Evolutionary conservation across 352 stramenopile genomes (phyloP), one percentile per base, ranked within the genome.

Genomic region (Pythium aristosporum): DNA sequence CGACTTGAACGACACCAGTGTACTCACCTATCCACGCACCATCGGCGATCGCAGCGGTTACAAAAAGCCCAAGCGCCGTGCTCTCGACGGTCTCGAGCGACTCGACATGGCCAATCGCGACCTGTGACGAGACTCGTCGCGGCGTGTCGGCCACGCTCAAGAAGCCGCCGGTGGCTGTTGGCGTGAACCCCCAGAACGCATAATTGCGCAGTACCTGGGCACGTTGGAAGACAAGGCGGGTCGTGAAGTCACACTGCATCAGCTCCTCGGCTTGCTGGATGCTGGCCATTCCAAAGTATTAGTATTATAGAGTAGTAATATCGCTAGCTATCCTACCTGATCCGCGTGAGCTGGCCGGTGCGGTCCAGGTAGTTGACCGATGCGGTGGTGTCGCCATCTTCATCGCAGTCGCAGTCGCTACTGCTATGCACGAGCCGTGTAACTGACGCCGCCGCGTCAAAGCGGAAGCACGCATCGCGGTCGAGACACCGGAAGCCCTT

Each of bases 241-340:
- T 77, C 41, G 77, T 82, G 69, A 86, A 93, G 34, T 69, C 78
- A 72, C 82, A 91, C 20, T 71, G 72, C 82, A 91, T 91, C 20
- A 90, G 71, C 58, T 85, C 72, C 49, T 89, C 71, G 7, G 71
- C 72, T n/a, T 76, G 67, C 21, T 87, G 76, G 12, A 77, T 61
- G 23, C 68, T 68, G 23, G 5, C 34, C 34, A 39, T 39, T 21
- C 15, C 25, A 34, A 3, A 54, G n/a, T 43, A 32, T 34, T 20
- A 41, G 5, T 36, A 18, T 8, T 3, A 6, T 21, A 21, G 3
- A 18, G 34, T 48, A 32, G 21, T 34, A 47, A 23, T 59, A 59
- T 28, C 18, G 21, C 16, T 21, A 16, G 4, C 11, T 39, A 39
- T 21, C 48, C 9, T 48, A 68, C 61, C 53, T 87, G 63, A 87